Evolutionary conservation across 2,329 filamentous ascomycete genomes (phyloP), one percentile per base, ranked within the genome.

Genomic region (Mollisiaceae sp.): DNA sequence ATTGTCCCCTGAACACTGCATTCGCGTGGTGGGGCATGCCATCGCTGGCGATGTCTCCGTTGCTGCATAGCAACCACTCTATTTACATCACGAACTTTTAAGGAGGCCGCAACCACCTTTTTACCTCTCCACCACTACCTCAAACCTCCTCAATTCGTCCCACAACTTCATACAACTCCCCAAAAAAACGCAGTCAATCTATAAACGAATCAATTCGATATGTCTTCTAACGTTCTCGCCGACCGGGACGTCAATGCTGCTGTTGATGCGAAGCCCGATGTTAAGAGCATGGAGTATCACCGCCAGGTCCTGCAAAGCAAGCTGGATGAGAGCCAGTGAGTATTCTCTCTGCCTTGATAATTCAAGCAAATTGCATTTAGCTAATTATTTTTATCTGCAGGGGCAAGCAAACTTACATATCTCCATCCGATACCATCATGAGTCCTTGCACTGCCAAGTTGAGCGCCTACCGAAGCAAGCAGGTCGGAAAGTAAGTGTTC

Each of bases 371-470:
- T 32, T 14, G 12, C 4, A 38, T 45, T 52, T 72, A 78, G 43
- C 61, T 59, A 47, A 55, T 47, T n/a, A 8, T 6, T 2, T 41
- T 50, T 12, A 3, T 36, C 55, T 20, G 15, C 56, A 77, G 75
- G 59, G 71, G 65, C 64, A 68, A 75, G 50, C 71, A 72, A 69
- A 70, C 72, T 45, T 94, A 94, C 79, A 83, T 94, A 77, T 94
- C 91, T 20, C 92, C 92, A 2, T 94, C 91, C n/a, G 92, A 96
- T 79, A 89, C 88, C 79, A 94, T 96, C 82, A 91, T 93, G 89
- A 93, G 90, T 73, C 92, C 92, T 41, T 93, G 91, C 79, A 91
- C 89, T 20, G 89, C 91, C 78, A 95, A 95, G 84, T 86, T 95
- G 73, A 90, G 85, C 69, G 89, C 90, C 47, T 87, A 94, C 78